Base-by-base conservation (phyloP, 2,329 filamentous ascomycete genomes). In the Paradendryphiella salina region DNA sequence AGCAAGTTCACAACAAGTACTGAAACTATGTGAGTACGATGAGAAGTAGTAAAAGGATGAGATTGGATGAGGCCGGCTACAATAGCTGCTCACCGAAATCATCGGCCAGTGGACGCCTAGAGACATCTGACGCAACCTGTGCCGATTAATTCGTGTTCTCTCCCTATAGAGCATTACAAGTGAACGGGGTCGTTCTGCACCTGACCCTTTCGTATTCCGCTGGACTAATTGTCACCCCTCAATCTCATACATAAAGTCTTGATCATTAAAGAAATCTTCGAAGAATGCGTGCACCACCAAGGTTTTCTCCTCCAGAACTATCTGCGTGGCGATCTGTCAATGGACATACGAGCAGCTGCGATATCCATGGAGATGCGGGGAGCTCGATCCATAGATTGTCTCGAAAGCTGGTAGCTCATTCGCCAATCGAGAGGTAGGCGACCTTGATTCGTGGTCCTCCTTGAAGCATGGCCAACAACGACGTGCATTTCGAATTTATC, bases 381-480 rank as follows among this genome's bases (percentile, higher is more conserved):
- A 8, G 46, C 42, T 26, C 49, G 40, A 33, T 56, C 53, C 5
- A 44, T 29, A 8, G 53, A 56, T 6, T 43, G 33, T n/a, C 50
- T 32, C 3, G 50, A 48, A 0, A 44, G 41, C 28, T 49, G 46
- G 37, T 50, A 56, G 35, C 54, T 56, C 42, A 56, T 46, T 17
- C 54, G 46, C 54, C 54, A 56, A 10, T 56, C 50, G 3, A 56
- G 54, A 18, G 54, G 54, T 43, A 56, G 26, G 17, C 54, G 50
- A 5, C 50, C 54, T 21, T 53, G 42, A 5, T 56, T 54, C 4
- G 46, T 56, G 3, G 50, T 56, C 2, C 54, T 29, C 4, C 54
- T 46, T 10, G 54, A 56, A 6, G 54, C 54, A 33, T 56, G 54
- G 31, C 54, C 54, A n/a, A 56, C 26, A 4, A 56, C 54, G 17